Base-by-base conservation (phyloP, 768 basidiomycete genomes). In the Kwoniella dendrophila region DNA sequence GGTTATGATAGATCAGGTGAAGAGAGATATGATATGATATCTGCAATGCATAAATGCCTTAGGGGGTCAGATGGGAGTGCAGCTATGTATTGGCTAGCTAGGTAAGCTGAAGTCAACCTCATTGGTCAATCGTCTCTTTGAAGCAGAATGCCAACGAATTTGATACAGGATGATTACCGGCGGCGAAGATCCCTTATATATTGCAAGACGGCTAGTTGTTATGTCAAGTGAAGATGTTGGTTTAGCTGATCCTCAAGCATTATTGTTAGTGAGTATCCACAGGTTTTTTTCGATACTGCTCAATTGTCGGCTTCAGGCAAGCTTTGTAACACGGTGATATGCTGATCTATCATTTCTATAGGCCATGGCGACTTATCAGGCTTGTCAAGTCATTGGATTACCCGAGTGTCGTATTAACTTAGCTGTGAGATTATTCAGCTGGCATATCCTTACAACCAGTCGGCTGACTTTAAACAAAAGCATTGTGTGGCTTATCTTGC, bases 211-310 rank as follows among this genome's bases (percentile, higher is more conserved):
- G 56, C 84, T 90, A 82, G 82, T 88, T 3, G 88, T 90, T 6
- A 86, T 88, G 67, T 90, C 91, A 2, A 89, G 88, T 65, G 91
- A 93, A 76, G 91, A 93, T 72, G 84, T 93, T 40, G 90, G 91
- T 0, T 80, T 90, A 6, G 90, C 90, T 27, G 88, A 92, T 77
- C 83, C 82, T 40, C 83, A 86, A n/a, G 89, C 88, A 0, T 81
- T 93, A 10, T 88, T 89, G 8, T 79, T 91, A 65, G 89, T 87
- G 60, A 59, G 85, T 77, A 12, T 24, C 5, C 3, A 24, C 20
- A 29, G 3, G 8, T 32, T 32, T 0, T 43, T n/a, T 22, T 40
- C 20, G 4, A 24, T 20, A 11, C 16, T 6, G 1, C 2, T 33
- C 29, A 52, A 24, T 14, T 11, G 5, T 5, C 12, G 29, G 6